phyloP scores from a whole-genome alignment of 2,329 filamentous ascomycete species.

The Colletotrichum tropicale region DNA sequence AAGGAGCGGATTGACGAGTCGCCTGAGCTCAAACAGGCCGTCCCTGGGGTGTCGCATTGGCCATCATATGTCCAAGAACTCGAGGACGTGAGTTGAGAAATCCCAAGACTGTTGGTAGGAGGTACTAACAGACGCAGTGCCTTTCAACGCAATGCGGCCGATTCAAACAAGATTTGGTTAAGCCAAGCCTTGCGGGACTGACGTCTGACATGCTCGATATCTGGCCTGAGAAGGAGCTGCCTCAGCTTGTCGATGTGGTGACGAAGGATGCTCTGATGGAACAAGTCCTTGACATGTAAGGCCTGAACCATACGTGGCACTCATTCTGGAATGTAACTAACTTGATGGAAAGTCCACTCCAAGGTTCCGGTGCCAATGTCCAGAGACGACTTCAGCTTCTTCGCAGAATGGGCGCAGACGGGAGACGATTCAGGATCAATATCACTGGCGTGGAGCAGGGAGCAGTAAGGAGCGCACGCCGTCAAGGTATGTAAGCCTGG shows the following conservation, averaged over 20 bases:
- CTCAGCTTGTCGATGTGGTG: conserved; percentile 32
- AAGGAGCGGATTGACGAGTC: conserved; percentile 21
- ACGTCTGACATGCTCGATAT: conserved; percentile 29
- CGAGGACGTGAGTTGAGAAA: conserved; percentile 30
- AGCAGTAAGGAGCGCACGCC: neutral
- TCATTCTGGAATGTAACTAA: neutral
- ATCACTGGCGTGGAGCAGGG: conserved; percentile 19
- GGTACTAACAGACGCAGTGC: conserved; percentile 22
- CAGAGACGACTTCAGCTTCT: conserved; percentile 22
- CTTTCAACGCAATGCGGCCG: conserved; percentile 29
- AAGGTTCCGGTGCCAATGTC: conserved; percentile 4
- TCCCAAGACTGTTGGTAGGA: too few species aligned
- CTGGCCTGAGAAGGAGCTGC: conserved; percentile 32
- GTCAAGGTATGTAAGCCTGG: conserved; percentile 2
- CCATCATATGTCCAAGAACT: conserved; percentile 36
- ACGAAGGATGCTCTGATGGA: conserved; percentile 37
- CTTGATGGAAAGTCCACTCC: neutral
- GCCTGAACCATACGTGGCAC: too few species aligned
- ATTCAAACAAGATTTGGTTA: conserved; percentile 29
- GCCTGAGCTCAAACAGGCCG: conserved; percentile 10
- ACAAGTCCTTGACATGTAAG: conserved; percentile 26
- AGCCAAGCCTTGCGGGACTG: conserved; percentile 22
- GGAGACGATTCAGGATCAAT: conserved; percentile 26
- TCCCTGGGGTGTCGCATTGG: conserved; percentile 33
- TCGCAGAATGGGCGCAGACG: conserved; percentile 28